These are phyloP conservation scores for Polygonum aviculare DNA, from an alignment of 148 eudicot species.

Conservation along the genomic window DNA sequence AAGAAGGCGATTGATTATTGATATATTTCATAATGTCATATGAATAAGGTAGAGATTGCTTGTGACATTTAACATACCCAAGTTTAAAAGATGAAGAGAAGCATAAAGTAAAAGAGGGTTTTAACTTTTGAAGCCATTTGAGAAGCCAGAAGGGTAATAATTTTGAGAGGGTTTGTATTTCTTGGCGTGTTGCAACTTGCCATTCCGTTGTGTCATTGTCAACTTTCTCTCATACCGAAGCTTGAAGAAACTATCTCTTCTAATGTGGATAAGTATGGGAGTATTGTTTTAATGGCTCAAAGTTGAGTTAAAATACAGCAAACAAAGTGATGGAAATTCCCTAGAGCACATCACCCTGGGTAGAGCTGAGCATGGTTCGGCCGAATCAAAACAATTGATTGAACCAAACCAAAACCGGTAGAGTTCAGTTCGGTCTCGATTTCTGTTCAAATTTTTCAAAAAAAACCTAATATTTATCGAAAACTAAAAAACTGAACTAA, in stretches of 20 bases:
- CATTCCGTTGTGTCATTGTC: not conserved
- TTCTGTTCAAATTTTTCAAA: too few species aligned
- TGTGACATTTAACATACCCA: not conserved
- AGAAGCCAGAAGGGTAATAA: not conserved
- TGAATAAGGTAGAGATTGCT: not conserved
- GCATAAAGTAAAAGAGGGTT: not conserved
- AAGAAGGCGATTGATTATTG: not conserved
- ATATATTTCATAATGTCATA: not conserved
- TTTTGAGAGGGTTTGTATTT: not conserved
- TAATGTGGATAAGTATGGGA: not conserved
- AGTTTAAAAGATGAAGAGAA: not conserved
- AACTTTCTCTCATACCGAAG: conserved; percentile 9
- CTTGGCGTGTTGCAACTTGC: conserved; percentile 5
- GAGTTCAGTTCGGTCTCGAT: too few species aligned
- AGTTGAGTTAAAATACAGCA: too few species aligned
- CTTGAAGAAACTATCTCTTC: not conserved
- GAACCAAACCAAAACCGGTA: too few species aligned
- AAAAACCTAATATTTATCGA: too few species aligned
- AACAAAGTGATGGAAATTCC: too few species aligned
- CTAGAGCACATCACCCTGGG: too few species aligned
- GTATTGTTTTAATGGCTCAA: too few species aligned
- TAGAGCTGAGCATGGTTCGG: too few species aligned
- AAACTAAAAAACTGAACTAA: too few species aligned
- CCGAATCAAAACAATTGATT: too few species aligned
- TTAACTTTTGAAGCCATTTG: not conserved